Conservation (phyloP, 1,284 basidiomycete species). For the Trichosporon faecale region DNA sequence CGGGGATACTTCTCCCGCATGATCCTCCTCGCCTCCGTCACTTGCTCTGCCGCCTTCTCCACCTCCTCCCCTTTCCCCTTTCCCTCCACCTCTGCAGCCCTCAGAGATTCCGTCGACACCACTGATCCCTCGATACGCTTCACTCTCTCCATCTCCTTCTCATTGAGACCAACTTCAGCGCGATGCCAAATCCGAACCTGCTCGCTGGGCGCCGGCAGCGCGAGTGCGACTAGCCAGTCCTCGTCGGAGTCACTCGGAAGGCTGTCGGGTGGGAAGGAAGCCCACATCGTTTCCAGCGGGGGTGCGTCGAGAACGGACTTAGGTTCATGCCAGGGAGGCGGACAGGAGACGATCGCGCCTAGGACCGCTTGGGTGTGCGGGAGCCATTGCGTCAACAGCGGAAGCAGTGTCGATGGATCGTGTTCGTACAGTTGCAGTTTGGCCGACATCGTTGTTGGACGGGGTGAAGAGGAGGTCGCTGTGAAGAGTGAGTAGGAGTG, state of each 20-base stretch:
- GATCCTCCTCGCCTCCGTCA: background rate
- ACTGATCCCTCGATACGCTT: background rate
- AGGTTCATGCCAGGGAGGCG: background rate
- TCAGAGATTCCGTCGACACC: background rate
- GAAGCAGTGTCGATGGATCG: slow-evolving; percentile 19
- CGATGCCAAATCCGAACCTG: slow-evolving; percentile 26
- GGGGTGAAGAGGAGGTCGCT: too few relatives aligned
- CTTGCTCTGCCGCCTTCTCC: background rate
- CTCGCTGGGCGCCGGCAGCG: slow-evolving; percentile 19
- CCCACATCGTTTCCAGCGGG: background rate
- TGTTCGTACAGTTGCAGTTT: slow-evolving; percentile 21
- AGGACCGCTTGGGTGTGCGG: slow-evolving; percentile 22
- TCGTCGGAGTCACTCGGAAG: background rate
- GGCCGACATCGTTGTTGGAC: slow-evolving; percentile 36
- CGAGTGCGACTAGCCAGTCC: slow-evolving; percentile 25
- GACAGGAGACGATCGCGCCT: slow-evolving; percentile 20
- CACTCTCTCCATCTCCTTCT: background rate
- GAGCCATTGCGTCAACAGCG: slow-evolving; percentile 22
- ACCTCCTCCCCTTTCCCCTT: background rate
- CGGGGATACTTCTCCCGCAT: background rate
- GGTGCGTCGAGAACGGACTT: background rate
- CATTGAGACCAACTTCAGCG: background rate
- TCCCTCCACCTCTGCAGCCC: background rate
- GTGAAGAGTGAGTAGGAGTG: background rate
- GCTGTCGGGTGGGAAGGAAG: slow-evolving; percentile 15